phyloP scores from a whole-genome alignment of 495 filamentous ascomycete species.

The Margaritispora aquatica region DNA sequence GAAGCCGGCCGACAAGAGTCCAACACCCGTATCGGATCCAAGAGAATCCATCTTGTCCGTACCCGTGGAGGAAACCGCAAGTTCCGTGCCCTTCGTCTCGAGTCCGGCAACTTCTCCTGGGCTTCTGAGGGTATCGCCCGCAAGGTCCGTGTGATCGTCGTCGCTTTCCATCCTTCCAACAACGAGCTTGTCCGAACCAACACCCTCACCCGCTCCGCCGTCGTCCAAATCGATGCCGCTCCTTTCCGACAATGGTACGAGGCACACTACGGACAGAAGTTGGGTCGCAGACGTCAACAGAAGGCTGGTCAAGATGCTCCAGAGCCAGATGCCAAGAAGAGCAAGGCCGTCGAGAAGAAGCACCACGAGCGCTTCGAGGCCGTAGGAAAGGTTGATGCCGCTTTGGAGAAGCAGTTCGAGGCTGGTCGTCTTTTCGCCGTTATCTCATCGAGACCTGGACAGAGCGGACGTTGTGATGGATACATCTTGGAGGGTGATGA shows the following conservation, averaged over 20 bases:
- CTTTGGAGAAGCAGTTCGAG: slow-evolving; percentile 97
- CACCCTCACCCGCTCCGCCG: slow-evolving; percentile 96
- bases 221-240: slow-evolving; percentile 96
- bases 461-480: slow-evolving; percentile 92
- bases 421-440: slow-evolving; percentile 94
- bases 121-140: slow-evolving; percentile 93
- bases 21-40: slow-evolving; percentile 97
- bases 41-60: slow-evolving; percentile 98
- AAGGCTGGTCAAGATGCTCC: slow-evolving; percentile 56
- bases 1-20: slow-evolving; percentile 98
- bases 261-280: slow-evolving; percentile 88
- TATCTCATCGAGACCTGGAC: slow-evolving; percentile 84
- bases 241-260: slow-evolving; percentile 99
- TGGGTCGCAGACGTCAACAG: slow-evolving; percentile 87
- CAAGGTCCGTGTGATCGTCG: slow-evolving; percentile 97
- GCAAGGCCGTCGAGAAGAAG: slow-evolving; percentile 90
- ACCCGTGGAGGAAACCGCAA: slow-evolving; percentile 99
- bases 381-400: slow-evolving; percentile 83
- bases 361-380: slow-evolving; percentile 76
- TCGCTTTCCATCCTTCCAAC: slow-evolving; percentile 98
- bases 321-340: slow-evolving; percentile 75
- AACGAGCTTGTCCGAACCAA: slow-evolving; percentile 99
- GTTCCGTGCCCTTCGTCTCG: slow-evolving; percentile 98
- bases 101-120: slow-evolving; percentile 99
- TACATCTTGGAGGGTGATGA: slow-evolving; percentile 99